Conservation (phyloP, 495 filamentous ascomycete species). For the Sordaria brevicollis region DNA sequence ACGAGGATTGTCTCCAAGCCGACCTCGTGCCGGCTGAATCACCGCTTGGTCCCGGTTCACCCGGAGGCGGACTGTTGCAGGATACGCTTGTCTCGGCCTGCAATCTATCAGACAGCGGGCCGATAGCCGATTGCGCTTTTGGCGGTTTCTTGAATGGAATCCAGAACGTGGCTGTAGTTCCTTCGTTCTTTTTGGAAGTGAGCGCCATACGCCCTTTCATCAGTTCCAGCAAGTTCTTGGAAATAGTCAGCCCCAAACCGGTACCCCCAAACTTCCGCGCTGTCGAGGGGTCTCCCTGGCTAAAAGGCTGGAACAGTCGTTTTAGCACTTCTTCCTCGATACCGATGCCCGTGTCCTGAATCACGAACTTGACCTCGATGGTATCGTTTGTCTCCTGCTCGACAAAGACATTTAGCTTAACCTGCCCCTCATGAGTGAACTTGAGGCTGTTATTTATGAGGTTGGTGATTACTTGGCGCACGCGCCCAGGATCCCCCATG, state of each 20-base stretch:
- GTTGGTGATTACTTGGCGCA: conserved; percentile 78
- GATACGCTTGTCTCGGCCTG: conserved; percentile 54
- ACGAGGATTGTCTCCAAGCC: conserved; percentile 19
- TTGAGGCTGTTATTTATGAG: conserved; percentile 85
- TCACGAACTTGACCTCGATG: conserved; percentile 46
- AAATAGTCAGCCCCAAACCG: conserved; percentile 71
- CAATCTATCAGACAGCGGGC: conserved; percentile 46
- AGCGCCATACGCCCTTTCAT: conserved; percentile 72
- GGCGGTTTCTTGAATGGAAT: conserved; percentile 55
- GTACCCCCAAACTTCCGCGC: conserved; percentile 71
- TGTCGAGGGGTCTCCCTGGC: conserved; percentile 72
- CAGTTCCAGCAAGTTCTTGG: conserved; percentile 64
- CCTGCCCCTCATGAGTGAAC: conserved; percentile 65
- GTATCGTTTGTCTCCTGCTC: conserved; percentile 38
- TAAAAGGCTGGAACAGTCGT: conserved; percentile 76
- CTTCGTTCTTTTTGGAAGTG: conserved; percentile 43
- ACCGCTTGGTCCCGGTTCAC: conserved; percentile 15
- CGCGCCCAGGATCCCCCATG: conserved; percentile 67
- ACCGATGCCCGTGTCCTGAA: conserved; percentile 78
- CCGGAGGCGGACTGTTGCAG: conserved; percentile 35
- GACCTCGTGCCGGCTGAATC: conserved; percentile 21
- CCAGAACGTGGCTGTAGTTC: conserved; percentile 58
- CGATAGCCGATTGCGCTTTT: conserved; percentile 23
- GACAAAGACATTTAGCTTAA: conserved; percentile 43
- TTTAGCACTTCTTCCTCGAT: conserved; percentile 65